These are phyloP conservation scores for Tetrastigma voinierianum DNA, from an alignment of 164 flowering plant genomes.

Conservation along the genomic window DNA sequence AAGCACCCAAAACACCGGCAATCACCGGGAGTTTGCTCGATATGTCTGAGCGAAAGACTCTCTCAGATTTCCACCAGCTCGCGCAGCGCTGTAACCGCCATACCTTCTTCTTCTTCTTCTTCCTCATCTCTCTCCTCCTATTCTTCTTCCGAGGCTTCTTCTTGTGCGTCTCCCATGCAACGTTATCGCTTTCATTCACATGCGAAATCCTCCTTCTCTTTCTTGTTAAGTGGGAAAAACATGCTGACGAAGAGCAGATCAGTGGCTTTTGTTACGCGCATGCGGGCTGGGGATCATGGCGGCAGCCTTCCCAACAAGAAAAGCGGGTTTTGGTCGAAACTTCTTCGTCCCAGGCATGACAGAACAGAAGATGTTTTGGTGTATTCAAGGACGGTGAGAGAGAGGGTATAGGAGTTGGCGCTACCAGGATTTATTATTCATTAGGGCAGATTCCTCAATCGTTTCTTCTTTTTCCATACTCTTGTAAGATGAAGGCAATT, in stretches of 20 bases:
- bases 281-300: background rate
- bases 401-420: slow-evolving; percentile 4
- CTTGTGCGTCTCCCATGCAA: slow-evolving; percentile 23
- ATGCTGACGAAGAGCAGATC: slow-evolving; percentile 33
- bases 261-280: slow-evolving; percentile 17
- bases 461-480: background rate
- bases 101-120: slow-evolving; percentile 6
- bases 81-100: background rate
- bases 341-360: slow-evolving; percentile 17
- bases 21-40: slow-evolving; percentile 48
- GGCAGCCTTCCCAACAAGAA: slow-evolving; percentile 11
- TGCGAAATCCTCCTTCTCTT: slow-evolving; percentile 3
- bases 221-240: background rate
- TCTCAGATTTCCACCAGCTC: slow-evolving; percentile 17
- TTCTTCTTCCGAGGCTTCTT: slow-evolving; percentile 25
- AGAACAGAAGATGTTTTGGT: slow-evolving; percentile 10
- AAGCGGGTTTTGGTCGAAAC: slow-evolving; percentile 34
- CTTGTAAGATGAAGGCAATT: background rate
- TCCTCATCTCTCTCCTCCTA: slow-evolving; percentile 16
- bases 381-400: slow-evolving; percentile 26
- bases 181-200: background rate
- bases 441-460: background rate
- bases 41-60: slow-evolving; percentile 41
- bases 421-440: background rate
- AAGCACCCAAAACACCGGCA: slow-evolving; percentile 49